A percentile compares a stretch with the other conserved stretches of the same genome.
These are phyloP conservation scores for Tuber brumale DNA, from an alignment of 495 filamentous ascomycete species.

Conservation along the genomic window DNA sequence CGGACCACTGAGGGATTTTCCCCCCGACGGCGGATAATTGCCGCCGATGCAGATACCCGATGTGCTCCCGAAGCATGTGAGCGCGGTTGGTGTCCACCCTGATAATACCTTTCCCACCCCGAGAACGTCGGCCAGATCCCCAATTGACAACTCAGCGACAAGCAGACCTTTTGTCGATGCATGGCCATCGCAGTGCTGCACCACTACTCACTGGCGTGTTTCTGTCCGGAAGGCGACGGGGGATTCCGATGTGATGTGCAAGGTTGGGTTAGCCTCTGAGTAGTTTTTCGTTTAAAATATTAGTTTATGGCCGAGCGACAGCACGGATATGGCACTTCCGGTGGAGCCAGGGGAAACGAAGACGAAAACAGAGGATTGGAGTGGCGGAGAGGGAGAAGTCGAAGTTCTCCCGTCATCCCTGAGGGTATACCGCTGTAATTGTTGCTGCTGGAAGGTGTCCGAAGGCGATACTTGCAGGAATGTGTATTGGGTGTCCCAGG, in stretches of 20 bases:
- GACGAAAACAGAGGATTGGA: constrained; percentile 11
- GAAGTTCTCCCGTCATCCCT: constrained; percentile 6
- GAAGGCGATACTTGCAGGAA: no score
- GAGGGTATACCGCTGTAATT: neutral
- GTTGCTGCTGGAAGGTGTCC: neutral
- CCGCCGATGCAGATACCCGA: constrained; percentile 8
- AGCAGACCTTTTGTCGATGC: constrained; percentile 18
- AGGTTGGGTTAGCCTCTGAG: neutral
- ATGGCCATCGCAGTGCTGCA: constrained; percentile 7
- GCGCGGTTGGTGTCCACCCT: constrained; percentile 7
- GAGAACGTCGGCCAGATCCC: neutral
- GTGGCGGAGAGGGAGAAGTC: neutral
- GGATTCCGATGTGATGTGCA: neutral
- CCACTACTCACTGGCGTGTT: constrained; percentile 7
- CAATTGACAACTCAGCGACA: neutral
- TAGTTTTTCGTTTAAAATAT: neutral
- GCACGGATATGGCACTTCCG: neutral
- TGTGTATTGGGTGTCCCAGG: no score
- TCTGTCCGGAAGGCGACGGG: constrained; percentile 9
- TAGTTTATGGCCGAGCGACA: neutral
- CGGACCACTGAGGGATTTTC: constrained; percentile 6
- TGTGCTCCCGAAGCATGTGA: constrained; percentile 7
- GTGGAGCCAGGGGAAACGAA: constrained; percentile 1
- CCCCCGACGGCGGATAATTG: constrained; percentile 11
- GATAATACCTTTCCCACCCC: neutral